phyloP scores from a whole-genome alignment of 139 green algal species.

The Tetraselmis chui region DNA sequence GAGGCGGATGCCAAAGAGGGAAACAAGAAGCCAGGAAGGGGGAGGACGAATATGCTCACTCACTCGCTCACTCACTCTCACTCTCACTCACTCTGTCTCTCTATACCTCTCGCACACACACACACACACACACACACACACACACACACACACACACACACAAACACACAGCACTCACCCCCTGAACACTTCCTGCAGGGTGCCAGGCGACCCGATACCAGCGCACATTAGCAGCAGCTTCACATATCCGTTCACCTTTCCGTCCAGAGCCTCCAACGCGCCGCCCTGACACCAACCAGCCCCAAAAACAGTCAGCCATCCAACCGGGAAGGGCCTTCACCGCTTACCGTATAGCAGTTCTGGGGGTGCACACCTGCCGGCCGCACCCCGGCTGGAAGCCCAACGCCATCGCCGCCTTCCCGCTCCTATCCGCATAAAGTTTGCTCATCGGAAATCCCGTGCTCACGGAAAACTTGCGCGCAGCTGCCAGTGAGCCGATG shows the following conservation, averaged over 20 bases:
- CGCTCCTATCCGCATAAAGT: slow-evolving; percentile 50
- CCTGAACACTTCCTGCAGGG: slow-evolving; percentile 51
- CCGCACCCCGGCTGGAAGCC: slow-evolving; percentile 43
- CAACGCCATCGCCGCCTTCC: slow-evolving; percentile 36
- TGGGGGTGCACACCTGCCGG: slow-evolving; percentile 2
- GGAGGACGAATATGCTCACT: too few relatives aligned
- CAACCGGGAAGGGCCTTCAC: too few relatives aligned
- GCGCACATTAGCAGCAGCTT: slow-evolving; percentile 76
- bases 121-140: background rate
- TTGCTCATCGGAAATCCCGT: slow-evolving; percentile 44
- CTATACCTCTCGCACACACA: too few relatives aligned
- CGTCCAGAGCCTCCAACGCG: slow-evolving; percentile 9
- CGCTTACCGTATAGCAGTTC: too few relatives aligned
- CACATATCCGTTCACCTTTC: slow-evolving; percentile 49
- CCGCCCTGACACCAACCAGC: background rate
- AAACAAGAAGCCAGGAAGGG: too few relatives aligned
- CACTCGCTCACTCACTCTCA: too few relatives aligned
- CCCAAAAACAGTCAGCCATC: too few relatives aligned
- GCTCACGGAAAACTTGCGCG: slow-evolving; percentile 37
- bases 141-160: background rate
- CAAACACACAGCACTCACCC: background rate
- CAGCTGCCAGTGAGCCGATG: slow-evolving; percentile 9
- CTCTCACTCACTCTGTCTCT: too few relatives aligned
- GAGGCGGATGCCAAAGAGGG: background rate
- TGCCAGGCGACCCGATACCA: slow-evolving; percentile 66